Percentiles rank a stretch among this genome's conserved stretches.
These are phyloP conservation scores for Starmerella roubikii DNA, from an alignment of 805 yeast species.

Conservation along the genomic window DNA sequence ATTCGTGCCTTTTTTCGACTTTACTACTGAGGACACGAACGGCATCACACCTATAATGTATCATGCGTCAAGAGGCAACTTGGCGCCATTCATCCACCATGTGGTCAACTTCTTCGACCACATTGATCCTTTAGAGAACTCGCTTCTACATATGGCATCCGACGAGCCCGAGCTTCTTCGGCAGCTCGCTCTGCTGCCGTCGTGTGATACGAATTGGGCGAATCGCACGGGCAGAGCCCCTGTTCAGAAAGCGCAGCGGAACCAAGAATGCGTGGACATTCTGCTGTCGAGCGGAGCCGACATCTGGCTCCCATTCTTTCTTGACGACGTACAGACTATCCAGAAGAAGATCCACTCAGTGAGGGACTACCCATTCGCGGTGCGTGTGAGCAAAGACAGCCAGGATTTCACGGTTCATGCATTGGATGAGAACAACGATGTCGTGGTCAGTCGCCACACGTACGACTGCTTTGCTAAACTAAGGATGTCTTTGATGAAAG, in stretches of 20 bases:
- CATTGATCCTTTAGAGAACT: conserved; percentile 58
- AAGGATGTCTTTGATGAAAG: background rate
- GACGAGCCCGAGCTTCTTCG: conserved; percentile 6
- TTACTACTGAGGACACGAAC: conserved; percentile 52
- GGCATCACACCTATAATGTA: conserved; percentile 71
- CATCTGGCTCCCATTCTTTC: conserved; percentile 16
- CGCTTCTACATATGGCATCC: conserved; percentile 58
- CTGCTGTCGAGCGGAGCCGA: conserved; percentile 43
- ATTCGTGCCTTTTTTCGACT: conserved; percentile 50
- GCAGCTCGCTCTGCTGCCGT: conserved; percentile 19
- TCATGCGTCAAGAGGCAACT: conserved; percentile 30
- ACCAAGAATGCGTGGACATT: background rate
- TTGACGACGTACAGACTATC: background rate
- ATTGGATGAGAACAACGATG: background rate
- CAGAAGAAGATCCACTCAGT: background rate
- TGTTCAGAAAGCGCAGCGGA: background rate
- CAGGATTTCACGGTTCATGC: background rate
- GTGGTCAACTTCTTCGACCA: conserved; percentile 34
- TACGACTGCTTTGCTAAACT: background rate
- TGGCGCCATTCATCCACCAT: background rate
- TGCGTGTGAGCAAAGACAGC: background rate
- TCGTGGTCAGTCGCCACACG: background rate
- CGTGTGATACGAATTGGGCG: conserved; percentile 43
- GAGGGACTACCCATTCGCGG: background rate
- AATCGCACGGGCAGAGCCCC: conserved; percentile 56